These are phyloP conservation scores for Leccinum incarnatum DNA, from an alignment of 768 basidiomycete species.

Conservation along the genomic window DNA sequence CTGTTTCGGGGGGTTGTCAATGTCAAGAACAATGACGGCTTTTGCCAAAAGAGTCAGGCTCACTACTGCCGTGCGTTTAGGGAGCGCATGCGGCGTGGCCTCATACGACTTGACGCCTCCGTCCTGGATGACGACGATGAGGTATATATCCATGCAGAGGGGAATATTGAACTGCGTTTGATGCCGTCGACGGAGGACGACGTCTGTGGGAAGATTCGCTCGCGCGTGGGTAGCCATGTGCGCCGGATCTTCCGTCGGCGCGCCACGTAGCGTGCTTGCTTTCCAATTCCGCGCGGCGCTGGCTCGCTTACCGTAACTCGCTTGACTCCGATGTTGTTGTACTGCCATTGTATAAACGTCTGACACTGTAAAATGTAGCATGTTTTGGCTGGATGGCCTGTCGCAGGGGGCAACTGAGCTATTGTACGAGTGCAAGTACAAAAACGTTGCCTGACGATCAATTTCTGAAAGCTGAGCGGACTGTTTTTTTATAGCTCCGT, in stretches of 20 bases:
- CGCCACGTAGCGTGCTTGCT: not conserved
- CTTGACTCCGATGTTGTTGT: not conserved
- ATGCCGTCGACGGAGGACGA: constrained; percentile 10
- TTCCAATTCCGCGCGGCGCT: constrained; percentile 6
- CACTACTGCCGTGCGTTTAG: constrained; percentile 26
- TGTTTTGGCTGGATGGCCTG: not conserved
- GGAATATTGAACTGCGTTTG: constrained; percentile 22
- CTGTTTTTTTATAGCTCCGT: constrained; percentile 13
- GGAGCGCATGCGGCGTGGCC: constrained; percentile 20
- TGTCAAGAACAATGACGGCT: constrained; percentile 17
- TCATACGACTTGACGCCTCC: constrained; percentile 20
- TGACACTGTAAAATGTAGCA: not conserved
- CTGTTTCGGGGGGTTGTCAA: constrained; percentile 29
- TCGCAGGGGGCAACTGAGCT: constrained; percentile 12
- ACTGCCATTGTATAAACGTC: not conserved
- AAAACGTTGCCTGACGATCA: not conserved
- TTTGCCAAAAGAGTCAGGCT: constrained; percentile 8
- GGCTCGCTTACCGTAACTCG: constrained; percentile 14
- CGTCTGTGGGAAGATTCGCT: constrained; percentile 12
- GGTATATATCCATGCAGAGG: constrained; percentile 28
- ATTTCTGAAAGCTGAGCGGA: not conserved
- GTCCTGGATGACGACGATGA: constrained; percentile 29
- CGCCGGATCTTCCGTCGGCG: constrained; percentile 24
- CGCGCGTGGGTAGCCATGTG: constrained; percentile 29
- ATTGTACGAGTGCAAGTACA: not conserved